These are phyloP conservation scores for Coemansia sp. DNA, from an alignment of 192 early-diverging fungal species.

Conservation along the genomic window DNA sequence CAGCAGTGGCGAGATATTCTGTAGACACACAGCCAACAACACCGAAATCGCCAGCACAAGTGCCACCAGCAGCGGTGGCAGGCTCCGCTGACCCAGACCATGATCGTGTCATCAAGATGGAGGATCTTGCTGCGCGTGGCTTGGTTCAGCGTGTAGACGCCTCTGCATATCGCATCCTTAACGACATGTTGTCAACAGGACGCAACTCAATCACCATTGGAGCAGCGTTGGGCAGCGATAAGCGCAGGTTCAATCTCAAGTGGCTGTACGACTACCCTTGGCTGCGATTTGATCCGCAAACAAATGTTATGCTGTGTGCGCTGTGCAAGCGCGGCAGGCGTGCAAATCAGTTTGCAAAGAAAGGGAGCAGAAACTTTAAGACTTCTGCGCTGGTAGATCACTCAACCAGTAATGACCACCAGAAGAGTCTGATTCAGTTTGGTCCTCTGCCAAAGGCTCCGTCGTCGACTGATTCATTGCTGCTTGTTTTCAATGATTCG, in stretches of 20 bases:
- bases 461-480: neutral
- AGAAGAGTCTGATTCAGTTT: constrained; percentile 32
- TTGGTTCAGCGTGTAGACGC: constrained; percentile 9
- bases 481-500: constrained; percentile 18
- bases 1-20: neutral
- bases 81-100: constrained; percentile 9
- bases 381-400: constrained; percentile 51
- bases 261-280: constrained; percentile 55
- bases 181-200: constrained; percentile 18
- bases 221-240: constrained; percentile 41
- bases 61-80: neutral
- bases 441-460: constrained; percentile 1
- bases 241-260: constrained; percentile 50
- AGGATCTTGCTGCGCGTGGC: constrained; percentile 37
- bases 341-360: constrained; percentile 52
- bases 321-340: constrained; percentile 39
- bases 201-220: constrained; percentile 52
- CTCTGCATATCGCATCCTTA: constrained; percentile 15
- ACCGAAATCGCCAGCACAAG: neutral
- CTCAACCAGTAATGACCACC: constrained; percentile 49
- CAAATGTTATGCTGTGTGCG: constrained; percentile 48
- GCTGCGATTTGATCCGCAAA: constrained; percentile 38
- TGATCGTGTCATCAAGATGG: constrained; percentile 31
- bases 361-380: constrained; percentile 52
- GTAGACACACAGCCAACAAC: constrained; percentile 5